These are phyloP conservation scores for Maudiozyma serrabonitensis DNA, from an alignment of 805 yeast genomes.

Conservation along the genomic window DNA sequence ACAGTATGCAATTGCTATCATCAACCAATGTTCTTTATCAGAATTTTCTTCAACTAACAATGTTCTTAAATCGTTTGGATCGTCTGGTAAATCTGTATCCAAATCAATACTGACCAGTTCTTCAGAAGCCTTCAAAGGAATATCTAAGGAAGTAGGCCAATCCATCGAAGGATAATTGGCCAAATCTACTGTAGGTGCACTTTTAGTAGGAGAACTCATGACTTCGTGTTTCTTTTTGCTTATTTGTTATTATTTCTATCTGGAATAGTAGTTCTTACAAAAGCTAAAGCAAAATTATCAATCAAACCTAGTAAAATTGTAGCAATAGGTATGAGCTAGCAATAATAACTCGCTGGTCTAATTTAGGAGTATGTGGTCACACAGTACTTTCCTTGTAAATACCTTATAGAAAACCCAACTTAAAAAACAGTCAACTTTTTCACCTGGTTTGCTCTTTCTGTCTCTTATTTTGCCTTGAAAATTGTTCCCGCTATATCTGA, in stretches of 20 bases:
- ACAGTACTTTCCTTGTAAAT: too few species aligned
- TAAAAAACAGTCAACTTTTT: too few species aligned
- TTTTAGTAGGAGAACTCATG: not conserved
- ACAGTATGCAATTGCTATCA: conserved; percentile 73
- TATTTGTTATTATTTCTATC: not conserved
- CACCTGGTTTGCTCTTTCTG: too few species aligned
- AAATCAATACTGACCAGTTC: conserved; percentile 83
- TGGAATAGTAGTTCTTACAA: too few species aligned
- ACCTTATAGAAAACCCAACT: too few species aligned
- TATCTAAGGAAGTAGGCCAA: conserved; percentile 33
- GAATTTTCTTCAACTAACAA: conserved; percentile 76
- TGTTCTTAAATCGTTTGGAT: conserved; percentile 71
- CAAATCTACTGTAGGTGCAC: not conserved
- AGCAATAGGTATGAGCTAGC: too few species aligned
- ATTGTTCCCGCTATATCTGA: too few species aligned
- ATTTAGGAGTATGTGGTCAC: too few species aligned
- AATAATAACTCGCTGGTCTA: too few species aligned
- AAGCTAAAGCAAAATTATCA: too few species aligned
- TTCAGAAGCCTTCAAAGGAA: conserved; percentile 67
- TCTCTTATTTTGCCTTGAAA: too few species aligned
- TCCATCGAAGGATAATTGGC: conserved; percentile 22
- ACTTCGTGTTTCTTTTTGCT: not conserved
- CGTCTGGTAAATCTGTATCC: conserved; percentile 77
- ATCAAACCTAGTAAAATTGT: too few species aligned
- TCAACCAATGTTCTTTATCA: conserved; percentile 69